A percentile compares a stretch with the other conserved stretches of the same genome.
phyloP scores from a whole-genome alignment of 2,329 filamentous ascomycete genomes.

The Penicillium hordei region DNA sequence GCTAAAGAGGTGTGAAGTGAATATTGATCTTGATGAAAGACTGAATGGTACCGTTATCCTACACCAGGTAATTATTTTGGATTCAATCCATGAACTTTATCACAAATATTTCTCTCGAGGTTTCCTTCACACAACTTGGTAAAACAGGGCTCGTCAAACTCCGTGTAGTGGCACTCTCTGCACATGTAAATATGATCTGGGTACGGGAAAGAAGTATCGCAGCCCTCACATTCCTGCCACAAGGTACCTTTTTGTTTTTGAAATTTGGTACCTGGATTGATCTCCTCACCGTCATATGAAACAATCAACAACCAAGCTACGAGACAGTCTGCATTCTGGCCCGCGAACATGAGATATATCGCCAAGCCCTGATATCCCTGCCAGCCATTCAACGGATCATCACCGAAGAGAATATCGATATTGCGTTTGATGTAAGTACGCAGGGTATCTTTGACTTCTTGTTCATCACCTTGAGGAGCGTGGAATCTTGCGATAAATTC shows the following conservation, averaged over 20 bases:
- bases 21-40: not conserved
- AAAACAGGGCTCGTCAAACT: conserved; percentile 22
- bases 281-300: conserved; percentile 10
- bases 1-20: not conserved
- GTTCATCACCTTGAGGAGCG: too few relatives aligned
- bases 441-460: too few relatives aligned
- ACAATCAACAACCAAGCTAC: conserved; percentile 30
- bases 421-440: too few relatives aligned
- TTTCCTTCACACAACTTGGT: conserved; percentile 13
- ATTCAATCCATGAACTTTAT: conserved; percentile 24
- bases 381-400: conserved; percentile 31
- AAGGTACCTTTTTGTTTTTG: not conserved
- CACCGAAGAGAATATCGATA: conserved; percentile 29
- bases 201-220: conserved; percentile 13
- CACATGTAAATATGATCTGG: conserved; percentile 26
- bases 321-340: conserved; percentile 26
- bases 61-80: not conserved
- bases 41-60: not conserved
- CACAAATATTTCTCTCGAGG: conserved; percentile 14
- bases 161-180: conserved; percentile 22
- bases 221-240: conserved; percentile 8
- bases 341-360: conserved; percentile 21
- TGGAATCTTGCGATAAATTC: too few relatives aligned
- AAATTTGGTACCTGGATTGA: not conserved
- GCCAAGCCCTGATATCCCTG: conserved; percentile 23